These are phyloP conservation scores for Naganishia onofrii DNA, from an alignment of 768 basidiomycete genomes.

Conservation along the genomic window DNA sequence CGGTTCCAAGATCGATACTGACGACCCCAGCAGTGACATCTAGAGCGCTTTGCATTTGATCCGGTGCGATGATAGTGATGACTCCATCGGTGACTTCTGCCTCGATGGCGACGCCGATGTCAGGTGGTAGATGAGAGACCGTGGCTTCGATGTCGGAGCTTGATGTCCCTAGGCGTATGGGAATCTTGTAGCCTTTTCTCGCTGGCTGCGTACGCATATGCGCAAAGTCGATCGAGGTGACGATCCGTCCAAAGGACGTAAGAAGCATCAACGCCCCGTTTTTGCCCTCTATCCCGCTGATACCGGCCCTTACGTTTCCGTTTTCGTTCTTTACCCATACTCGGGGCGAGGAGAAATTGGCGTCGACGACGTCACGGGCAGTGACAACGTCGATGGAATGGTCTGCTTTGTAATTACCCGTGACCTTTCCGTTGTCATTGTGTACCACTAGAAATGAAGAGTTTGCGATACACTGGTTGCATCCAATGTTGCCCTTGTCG, in stretches of 20 bases:
- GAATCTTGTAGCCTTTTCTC: neutral
- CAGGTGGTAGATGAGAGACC: neutral
- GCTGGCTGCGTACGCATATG: neutral
- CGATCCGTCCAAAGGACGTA: constrained; percentile 16
- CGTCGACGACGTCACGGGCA: constrained; percentile 1
- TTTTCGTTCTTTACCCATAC: neutral
- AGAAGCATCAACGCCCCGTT: constrained; percentile 1
- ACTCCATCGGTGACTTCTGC: neutral
- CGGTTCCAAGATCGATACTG: constrained; percentile 7
- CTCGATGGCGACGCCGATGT: neutral
- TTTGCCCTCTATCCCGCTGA: neutral
- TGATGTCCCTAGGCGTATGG: constrained; percentile 1
- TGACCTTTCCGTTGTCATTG: neutral
- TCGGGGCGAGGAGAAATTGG: neutral
- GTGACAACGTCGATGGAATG: neutral
- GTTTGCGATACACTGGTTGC: neutral
- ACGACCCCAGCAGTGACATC: neutral
- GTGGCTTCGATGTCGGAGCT: constrained; percentile 4
- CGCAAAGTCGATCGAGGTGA: constrained; percentile 16
- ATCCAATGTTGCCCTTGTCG: neutral
- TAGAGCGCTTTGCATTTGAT: neutral
- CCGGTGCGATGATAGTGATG: neutral
- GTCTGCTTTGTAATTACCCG: neutral
- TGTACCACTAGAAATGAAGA: neutral
- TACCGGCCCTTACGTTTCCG: neutral